A percentile compares a stretch with the other conserved stretches of the same genome.
phyloP scores from a whole-genome alignment of 805 yeast genomes.

The Teunomyces tritomae region DNA sequence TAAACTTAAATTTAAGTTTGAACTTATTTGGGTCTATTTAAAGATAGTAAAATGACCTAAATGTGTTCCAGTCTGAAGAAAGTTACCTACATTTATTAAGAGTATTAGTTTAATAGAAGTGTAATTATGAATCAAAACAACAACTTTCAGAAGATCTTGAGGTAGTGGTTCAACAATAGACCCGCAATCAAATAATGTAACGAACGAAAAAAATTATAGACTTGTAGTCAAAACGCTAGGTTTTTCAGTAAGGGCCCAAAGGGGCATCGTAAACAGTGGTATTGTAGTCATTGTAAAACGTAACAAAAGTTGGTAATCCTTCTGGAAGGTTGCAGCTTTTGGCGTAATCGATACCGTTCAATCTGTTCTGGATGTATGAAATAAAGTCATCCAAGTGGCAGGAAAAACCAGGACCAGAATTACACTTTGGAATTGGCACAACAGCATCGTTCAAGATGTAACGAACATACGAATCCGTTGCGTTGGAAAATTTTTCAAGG shows the following conservation, averaged over 20 bases:
- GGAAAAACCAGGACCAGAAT: conserved; percentile 42
- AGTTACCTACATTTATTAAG: too few relatives aligned
- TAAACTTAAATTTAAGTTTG: too few relatives aligned
- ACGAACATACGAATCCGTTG: conserved; percentile 32
- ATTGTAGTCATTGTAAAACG: conserved; percentile 43
- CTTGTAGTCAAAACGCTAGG: conserved; percentile 42
- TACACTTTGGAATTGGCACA: conserved; percentile 32
- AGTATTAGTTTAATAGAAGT: too few relatives aligned
- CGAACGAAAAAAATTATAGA: too few relatives aligned
- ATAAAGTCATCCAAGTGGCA: conserved; percentile 38
- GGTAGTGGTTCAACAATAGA: too few relatives aligned
- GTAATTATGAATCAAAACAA: too few relatives aligned
- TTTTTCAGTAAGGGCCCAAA: conserved; percentile 34
- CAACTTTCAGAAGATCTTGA: too few relatives aligned
- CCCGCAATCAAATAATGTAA: too few relatives aligned
- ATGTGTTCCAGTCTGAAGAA: too few relatives aligned
- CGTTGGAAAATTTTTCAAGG: conserved; percentile 35
- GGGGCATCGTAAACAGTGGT: conserved; percentile 20
- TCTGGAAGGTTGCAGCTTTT: conserved; percentile 25
- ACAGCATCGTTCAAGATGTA: conserved; percentile 41
- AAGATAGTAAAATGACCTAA: too few relatives aligned
- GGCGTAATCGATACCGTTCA: conserved; percentile 23
- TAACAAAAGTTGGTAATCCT: conserved; percentile 22
- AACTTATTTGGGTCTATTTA: too few relatives aligned
- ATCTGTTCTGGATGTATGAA: conserved; percentile 24